phyloP scores from a whole-genome alignment of 2,329 filamentous ascomycete species.

The Fusarium caatingaense region DNA sequence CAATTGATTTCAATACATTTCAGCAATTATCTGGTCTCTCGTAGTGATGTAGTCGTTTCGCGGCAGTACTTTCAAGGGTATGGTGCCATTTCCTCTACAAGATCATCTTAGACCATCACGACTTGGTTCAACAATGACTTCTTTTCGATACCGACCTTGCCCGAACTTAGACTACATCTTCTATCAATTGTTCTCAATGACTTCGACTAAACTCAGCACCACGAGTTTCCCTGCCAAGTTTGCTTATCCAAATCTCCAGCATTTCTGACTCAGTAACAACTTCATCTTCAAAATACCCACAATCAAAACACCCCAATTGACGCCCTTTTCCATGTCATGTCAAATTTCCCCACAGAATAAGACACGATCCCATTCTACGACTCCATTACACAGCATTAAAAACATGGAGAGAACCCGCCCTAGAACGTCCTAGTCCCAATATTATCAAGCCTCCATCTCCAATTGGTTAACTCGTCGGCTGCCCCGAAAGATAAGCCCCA shows the following conservation, averaged over 20 bases:
- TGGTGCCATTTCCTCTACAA: not conserved
- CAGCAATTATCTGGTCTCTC: rapidly evolving
- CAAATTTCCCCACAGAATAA: not conserved
- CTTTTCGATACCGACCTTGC: too few species aligned
- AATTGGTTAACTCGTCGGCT: slow-evolving; percentile 13
- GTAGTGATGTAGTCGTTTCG: rapidly evolving
- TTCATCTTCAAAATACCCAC: not conserved
- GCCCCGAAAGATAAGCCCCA: slow-evolving; percentile 19
- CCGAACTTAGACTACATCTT: too few species aligned
- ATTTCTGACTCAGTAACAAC: not conserved
- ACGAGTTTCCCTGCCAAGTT: too few species aligned
- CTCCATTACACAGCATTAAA: slow-evolving; percentile 1
- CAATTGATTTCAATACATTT: not conserved
- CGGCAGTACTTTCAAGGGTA: rapidly evolving
- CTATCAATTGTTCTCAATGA: too few species aligned
- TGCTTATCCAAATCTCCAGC: too few species aligned
- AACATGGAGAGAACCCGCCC: slow-evolving; percentile 16
- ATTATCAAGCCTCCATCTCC: not conserved
- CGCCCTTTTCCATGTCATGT: slow-evolving; percentile 23
- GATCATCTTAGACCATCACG: rapidly evolving
- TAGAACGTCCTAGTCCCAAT: slow-evolving; percentile 10
- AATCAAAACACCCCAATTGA: not conserved
- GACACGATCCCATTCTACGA: not conserved
- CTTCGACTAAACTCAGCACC: too few species aligned
- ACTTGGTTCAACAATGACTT: too few species aligned